Base-by-base conservation (phyloP, 257 asterid genomes). In the Rhazya stricta region DNA sequence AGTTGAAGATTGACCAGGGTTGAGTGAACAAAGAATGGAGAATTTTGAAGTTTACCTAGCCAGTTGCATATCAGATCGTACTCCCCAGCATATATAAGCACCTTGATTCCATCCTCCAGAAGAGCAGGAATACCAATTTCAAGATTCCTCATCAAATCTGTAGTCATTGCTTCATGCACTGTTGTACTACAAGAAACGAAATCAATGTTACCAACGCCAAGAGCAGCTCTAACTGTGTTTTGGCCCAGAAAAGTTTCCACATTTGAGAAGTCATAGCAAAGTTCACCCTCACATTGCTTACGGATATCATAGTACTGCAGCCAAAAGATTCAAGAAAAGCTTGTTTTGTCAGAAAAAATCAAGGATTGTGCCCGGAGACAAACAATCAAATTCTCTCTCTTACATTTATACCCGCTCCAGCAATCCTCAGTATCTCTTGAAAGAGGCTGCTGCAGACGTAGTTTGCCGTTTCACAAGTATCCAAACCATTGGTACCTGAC, bases 61-160 rank as follows among this genome's bases (percentile, higher is more conserved):
- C 94, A 90, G 80, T 92, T 92, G 86, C 96, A 87, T 6, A 89
- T 82, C 73, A 91, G 89, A 79, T 92, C 98, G 48, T 85, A 91
- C 37, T 90, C 94, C 45, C 97, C 98, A 9, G 93, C 97, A 13
- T 91, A 89, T 69, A 89, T 36, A 11, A 91, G 81, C 12, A 88
- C 57, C 77, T 72, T 86, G 80, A 92, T 76, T 19, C 88, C 96
- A 77, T 90, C 96, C 65, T 86, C 80, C 16, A 92, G 70, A 18
- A 90, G 84, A 37, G 74, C 61, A 21, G 98, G 97, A 79, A 91
- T 71, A 16, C 80, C 84, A 1, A 57, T 78, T 25, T 74, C 96
- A 67, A 72, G 82, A 77, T 89, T 88, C 78, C 74, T 87, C 88
- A 87, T 81, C 82, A 77, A 68, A 41, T 92, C 97, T 12, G n/a